A percentile compares a stretch with the other conserved stretches of the same genome.
phyloP scores from a whole-genome alignment of 2,329 filamentous ascomycete genomes.

The Ilyonectria robusta region DNA sequence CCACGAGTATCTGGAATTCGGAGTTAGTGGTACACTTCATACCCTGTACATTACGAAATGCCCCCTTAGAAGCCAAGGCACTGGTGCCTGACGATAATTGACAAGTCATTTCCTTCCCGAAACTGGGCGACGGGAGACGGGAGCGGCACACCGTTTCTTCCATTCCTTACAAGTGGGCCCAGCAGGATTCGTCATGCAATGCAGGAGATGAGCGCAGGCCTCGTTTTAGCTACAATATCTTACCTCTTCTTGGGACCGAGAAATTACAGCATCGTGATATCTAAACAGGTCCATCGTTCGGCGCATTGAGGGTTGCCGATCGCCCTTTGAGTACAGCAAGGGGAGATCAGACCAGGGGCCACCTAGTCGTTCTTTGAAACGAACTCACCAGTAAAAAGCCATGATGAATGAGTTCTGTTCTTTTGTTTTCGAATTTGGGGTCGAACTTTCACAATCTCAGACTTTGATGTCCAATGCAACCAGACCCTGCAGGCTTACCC shows the following conservation, averaged over 20 bases:
- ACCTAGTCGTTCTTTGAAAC: not conserved
- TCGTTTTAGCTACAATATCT: not conserved
- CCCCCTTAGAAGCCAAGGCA: too few species aligned
- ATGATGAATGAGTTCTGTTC: too few species aligned
- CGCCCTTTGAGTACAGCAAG: not conserved
- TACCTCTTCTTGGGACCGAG: not conserved
- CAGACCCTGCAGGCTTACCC: not conserved
- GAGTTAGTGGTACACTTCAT: not conserved
- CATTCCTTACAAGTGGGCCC: slow-evolving; percentile 1
- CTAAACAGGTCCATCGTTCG: not conserved
- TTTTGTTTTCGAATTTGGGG: too few species aligned
- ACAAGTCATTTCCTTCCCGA: not conserved
- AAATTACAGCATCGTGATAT: not conserved
- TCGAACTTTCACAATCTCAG: not conserved
- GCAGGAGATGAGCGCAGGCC: not conserved
- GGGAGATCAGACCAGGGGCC: not conserved
- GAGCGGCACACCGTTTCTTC: not conserved
- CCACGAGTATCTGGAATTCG: not conserved
- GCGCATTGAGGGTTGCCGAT: not conserved
- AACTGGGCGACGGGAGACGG: not conserved
- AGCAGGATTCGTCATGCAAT: not conserved
- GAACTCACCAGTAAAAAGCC: too few species aligned
- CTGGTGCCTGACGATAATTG: not conserved
- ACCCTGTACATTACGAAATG: not conserved
- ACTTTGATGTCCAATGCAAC: not conserved